Percentiles rank a stretch among this genome's conserved stretches.
These are phyloP conservation scores for Fragilariopsis cylindrus DNA, from an alignment of 108 stramenopile species.

Conservation along the genomic window DNA sequence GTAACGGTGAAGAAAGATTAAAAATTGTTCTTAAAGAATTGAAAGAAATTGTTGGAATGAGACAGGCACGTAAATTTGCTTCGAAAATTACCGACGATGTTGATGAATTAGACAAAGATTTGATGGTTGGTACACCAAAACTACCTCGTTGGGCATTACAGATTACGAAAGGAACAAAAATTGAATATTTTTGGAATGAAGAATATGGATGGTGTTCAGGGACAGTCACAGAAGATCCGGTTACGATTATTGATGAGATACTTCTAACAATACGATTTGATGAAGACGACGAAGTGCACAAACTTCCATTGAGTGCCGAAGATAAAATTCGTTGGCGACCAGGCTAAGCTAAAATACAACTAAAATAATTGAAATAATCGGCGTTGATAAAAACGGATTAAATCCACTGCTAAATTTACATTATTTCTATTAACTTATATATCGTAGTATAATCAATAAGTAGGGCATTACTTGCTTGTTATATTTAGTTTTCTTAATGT, in stretches of 20 bases:
- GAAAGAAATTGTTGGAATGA: constrained; percentile 52
- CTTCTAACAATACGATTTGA: constrained; percentile 74
- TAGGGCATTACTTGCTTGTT: no score
- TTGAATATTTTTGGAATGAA: constrained; percentile 88
- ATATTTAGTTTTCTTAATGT: no score
- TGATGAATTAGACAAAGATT: constrained; percentile 54
- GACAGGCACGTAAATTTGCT: constrained; percentile 56
- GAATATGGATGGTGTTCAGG: constrained; percentile 74
- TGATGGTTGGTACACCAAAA: constrained; percentile 71
- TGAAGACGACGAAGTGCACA: constrained; percentile 71
- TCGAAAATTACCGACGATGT: constrained; percentile 51
- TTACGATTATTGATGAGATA: constrained; percentile 70
- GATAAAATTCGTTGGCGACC: constrained; percentile 88
- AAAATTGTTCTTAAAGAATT: constrained; percentile 52
- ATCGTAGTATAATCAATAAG: background rate
- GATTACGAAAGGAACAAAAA: constrained; percentile 57
- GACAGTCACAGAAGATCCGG: constrained; percentile 70
- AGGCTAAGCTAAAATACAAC: background rate
- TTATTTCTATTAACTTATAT: background rate
- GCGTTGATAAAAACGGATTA: no score
- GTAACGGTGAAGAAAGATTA: constrained; percentile 58
- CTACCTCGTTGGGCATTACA: constrained; percentile 74
- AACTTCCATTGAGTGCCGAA: constrained; percentile 69
- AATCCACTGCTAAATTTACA: background rate
- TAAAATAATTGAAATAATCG: no score